These are phyloP conservation scores for Rhizophagus clarus DNA, from an alignment of 192 early-diverging fungal species.

Conservation along the genomic window DNA sequence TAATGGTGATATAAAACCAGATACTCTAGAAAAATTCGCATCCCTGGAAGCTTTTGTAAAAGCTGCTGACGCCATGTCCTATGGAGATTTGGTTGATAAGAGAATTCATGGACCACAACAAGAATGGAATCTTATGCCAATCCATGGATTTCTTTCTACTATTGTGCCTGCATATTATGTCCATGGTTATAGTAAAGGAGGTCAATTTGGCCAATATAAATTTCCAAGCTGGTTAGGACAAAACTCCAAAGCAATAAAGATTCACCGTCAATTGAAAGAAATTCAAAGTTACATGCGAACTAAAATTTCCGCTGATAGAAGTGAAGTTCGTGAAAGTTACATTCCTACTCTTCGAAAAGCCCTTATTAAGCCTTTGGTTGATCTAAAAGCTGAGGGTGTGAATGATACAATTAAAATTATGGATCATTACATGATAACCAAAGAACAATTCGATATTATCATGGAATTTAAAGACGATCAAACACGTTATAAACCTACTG, in stretches of 20 bases:
- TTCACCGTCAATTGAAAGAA: constrained; percentile 71
- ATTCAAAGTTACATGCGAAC: constrained; percentile 88
- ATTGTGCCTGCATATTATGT: constrained; percentile 82
- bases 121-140: constrained; percentile 90
- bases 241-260: constrained; percentile 79
- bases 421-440: constrained; percentile 91
- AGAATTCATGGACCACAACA: constrained; percentile 70
- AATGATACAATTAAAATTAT: constrained; percentile 77
- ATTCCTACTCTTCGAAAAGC: constrained; percentile 68
- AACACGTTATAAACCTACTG: constrained; percentile 39
- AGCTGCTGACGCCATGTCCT: constrained; percentile 86
- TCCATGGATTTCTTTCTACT: constrained; percentile 83
- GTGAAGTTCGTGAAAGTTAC: constrained; percentile 85
- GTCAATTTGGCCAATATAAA: constrained; percentile 3
- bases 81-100: constrained; percentile 78
- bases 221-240: constrained; percentile 82
- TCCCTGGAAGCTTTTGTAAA: constrained; percentile 54
- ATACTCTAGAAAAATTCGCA: neutral
- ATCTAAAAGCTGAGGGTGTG: constrained; percentile 52
- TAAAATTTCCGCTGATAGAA: constrained; percentile 79
- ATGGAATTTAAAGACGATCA: constrained; percentile 62
- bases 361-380: constrained; percentile 57
- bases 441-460: constrained; percentile 87
- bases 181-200: constrained; percentile 56
- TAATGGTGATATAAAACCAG: neutral